phyloP scores from a whole-genome alignment of 306 rosid genomes.

The Styphnolobium japonicum region DNA sequence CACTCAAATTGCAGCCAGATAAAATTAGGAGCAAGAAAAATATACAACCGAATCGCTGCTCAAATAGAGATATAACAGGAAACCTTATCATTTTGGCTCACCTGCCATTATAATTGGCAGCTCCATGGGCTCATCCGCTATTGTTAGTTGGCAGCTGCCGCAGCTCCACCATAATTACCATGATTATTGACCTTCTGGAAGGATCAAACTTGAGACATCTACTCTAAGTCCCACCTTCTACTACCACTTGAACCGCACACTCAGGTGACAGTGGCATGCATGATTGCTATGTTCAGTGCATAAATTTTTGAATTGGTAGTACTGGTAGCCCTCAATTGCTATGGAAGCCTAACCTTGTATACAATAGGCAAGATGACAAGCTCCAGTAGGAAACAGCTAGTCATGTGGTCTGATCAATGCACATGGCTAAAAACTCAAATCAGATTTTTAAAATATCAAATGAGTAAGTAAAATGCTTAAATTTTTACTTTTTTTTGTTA shows the following conservation, averaged over 20 bases:
- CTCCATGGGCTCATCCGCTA: neutral
- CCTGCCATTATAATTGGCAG: constrained; percentile 11
- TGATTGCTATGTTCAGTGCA: neutral
- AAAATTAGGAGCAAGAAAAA: constrained; percentile 9
- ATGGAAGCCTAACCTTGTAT: neutral
- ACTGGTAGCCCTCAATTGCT: neutral
- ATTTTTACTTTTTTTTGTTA: neutral
- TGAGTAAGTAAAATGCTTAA: neutral
- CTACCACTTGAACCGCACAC: neutral
- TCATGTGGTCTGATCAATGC: neutral
- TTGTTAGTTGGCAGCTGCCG: neutral
- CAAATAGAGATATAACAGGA: constrained; percentile 26
- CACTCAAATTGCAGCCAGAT: neutral
- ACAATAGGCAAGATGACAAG: neutral
- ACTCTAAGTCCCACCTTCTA: neutral
- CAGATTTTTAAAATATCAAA: neutral
- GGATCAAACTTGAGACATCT: neutral
- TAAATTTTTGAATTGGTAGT: neutral
- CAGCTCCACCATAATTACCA: neutral
- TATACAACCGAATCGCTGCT: neutral
- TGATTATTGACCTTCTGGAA: neutral
- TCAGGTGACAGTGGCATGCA: neutral
- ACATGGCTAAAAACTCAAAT: neutral
- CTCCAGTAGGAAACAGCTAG: neutral
- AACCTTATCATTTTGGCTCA: constrained; percentile 7